Conservation (phyloP, 2,329 filamentous ascomycete species). For the Ceratocystiopsis minuta region DNA sequence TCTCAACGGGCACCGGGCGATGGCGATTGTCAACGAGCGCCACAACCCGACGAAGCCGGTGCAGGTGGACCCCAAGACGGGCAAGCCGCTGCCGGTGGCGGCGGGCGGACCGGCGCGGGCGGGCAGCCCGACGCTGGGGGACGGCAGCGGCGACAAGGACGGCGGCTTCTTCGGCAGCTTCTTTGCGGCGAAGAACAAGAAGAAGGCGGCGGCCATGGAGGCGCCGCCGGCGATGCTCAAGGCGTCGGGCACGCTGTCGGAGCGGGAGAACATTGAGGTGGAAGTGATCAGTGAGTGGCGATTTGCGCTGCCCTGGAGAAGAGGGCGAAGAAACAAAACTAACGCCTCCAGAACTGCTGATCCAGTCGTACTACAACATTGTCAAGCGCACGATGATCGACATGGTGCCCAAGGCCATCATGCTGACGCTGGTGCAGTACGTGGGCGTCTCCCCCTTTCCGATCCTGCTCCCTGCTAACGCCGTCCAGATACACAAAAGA, state of each 20-base stretch:
- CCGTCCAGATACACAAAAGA: constrained; percentile 68
- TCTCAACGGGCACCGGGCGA: constrained; percentile 86
- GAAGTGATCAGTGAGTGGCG: constrained; percentile 71
- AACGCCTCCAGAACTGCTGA: constrained; percentile 56
- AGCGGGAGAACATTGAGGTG: constrained; percentile 88
- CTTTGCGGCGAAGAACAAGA: constrained; percentile 99
- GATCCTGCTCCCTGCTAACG: background rate
- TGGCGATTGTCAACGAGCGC: constrained; percentile 94
- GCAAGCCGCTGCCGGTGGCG: constrained; percentile 58
- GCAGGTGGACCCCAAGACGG: constrained; percentile 95
- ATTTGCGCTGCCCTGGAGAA: too few species aligned
- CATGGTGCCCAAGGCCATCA: constrained; percentile 98
- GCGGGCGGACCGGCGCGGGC: constrained; percentile 49
- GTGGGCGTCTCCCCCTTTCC: constrained; percentile 20
- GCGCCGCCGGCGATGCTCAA: constrained; percentile 82
- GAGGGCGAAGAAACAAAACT: too few species aligned
- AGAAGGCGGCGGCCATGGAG: constrained; percentile 99
- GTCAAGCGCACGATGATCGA: constrained; percentile 97
- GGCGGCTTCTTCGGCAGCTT: constrained; percentile 94
- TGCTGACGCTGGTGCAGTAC: constrained; percentile 90
- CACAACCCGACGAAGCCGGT: constrained; percentile 68
- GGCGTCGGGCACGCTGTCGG: constrained; percentile 80
- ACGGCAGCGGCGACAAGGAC: constrained; percentile 29
- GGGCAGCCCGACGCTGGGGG: constrained; percentile 51
- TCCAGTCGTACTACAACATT: constrained; percentile 95